Percentiles rank a stretch among this genome's conserved stretches.
phyloP scores from a whole-genome alignment of 2,329 filamentous ascomycete genomes.

The Orbilia javanica region DNA sequence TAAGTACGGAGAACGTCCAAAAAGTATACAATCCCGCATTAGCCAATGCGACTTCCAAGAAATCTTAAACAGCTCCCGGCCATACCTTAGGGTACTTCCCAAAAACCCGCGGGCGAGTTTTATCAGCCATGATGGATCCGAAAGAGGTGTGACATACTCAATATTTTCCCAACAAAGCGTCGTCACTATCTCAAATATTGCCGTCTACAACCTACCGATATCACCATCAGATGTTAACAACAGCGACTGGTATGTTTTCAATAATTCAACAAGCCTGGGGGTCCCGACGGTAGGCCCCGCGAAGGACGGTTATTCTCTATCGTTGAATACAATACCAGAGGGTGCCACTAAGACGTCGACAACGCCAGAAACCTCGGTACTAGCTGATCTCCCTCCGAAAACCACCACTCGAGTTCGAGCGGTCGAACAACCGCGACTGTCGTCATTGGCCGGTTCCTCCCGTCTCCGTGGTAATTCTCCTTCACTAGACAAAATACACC shows the following conservation, averaged over 20 bases:
- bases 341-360: too few relatives aligned
- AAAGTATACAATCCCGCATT: not conserved
- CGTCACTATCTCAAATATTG: not conserved
- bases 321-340: too few relatives aligned
- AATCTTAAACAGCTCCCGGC: not conserved
- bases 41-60: not conserved
- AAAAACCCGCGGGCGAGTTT: not conserved
- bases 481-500: too few relatives aligned
- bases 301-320: not conserved
- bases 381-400: too few relatives aligned
- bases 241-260: not conserved
- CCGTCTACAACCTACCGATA: constrained; percentile 6
- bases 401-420: not conserved
- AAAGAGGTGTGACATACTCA: not conserved
- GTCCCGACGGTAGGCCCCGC: not conserved
- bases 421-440: not conserved
- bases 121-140: not conserved
- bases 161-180: not conserved
- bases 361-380: not conserved
- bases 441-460: not conserved
- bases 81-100: not conserved
- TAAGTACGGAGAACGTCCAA: not conserved
- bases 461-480: too few relatives aligned
- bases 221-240: not conserved
- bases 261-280: not conserved